Evolutionary conservation across 768 basidiomycete genomes (phyloP).

Genomic region (Sistotremastrum suecicum): DNA sequence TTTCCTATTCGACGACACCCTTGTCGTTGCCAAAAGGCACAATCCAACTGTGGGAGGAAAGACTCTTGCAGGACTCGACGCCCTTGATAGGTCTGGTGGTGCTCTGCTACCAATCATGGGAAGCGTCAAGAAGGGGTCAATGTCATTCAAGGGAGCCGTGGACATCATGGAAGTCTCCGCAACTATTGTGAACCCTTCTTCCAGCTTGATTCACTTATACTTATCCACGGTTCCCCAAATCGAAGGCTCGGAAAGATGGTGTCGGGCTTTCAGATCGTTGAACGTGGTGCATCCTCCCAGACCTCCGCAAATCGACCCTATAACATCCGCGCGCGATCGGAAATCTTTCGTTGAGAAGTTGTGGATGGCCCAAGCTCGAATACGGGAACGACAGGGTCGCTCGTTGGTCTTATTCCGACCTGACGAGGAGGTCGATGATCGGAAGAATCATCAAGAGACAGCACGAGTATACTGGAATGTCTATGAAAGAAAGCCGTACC

Average conservation of each 20-base stretch:
- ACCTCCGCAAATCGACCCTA: slow-evolving; percentile 50
- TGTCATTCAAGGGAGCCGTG: slow-evolving; percentile 74
- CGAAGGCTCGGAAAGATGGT: slow-evolving; percentile 77
- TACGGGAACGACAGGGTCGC: slow-evolving; percentile 57
- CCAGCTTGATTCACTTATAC: slow-evolving; percentile 70
- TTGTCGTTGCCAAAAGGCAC: slow-evolving; percentile 80
- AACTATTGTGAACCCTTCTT: slow-evolving; percentile 29
- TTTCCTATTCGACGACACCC: slow-evolving; percentile 88
- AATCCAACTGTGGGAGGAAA: slow-evolving; percentile 66
- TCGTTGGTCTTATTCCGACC: slow-evolving; percentile 59
- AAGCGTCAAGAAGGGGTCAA: slow-evolving; percentile 62
- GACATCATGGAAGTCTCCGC: slow-evolving; percentile 76
- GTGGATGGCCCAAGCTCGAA: slow-evolving; percentile 77
- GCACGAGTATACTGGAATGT: slow-evolving; percentile 85
- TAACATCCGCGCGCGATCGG: slow-evolving; percentile 52
- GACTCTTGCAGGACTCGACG: slow-evolving; percentile 60
- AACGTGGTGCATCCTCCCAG: slow-evolving; percentile 67
- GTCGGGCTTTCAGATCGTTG: slow-evolving; percentile 69
- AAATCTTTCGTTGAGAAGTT: slow-evolving; percentile 76
- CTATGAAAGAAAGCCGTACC: slow-evolving; percentile 67
- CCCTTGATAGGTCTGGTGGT: slow-evolving; percentile 49
- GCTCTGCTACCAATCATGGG: slow-evolving; percentile 24
- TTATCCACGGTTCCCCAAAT: slow-evolving; percentile 73
- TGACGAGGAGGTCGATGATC: slow-evolving; percentile 62
- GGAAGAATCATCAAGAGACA: slow-evolving; percentile 35